phyloP scores from a whole-genome alignment of 805 yeast species.

The Candida sphagnicola region DNA sequence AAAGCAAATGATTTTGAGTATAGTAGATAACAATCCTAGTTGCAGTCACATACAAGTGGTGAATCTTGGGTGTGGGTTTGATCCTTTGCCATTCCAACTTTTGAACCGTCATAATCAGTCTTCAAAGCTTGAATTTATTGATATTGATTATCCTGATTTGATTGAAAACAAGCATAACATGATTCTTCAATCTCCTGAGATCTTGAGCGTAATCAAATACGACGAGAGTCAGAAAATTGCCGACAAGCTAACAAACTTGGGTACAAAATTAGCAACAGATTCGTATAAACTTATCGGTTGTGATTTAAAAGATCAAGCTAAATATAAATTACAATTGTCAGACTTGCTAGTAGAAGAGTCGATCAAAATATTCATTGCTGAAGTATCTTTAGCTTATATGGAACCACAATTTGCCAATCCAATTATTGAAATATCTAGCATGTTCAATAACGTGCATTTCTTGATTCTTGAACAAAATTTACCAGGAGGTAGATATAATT shows the following conservation, averaged over 20 bases:
- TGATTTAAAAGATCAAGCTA: constrained; percentile 48
- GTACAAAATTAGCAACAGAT: constrained; percentile 27
- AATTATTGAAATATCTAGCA: constrained; percentile 47
- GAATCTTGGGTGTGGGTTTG: constrained; percentile 78
- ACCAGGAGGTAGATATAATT: constrained; percentile 59
- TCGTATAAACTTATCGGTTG: constrained; percentile 63
- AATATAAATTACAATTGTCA: constrained; percentile 31
- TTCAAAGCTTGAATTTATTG: constrained; percentile 47
- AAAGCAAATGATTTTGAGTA: constrained; percentile 45
- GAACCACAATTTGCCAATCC: constrained; percentile 59
- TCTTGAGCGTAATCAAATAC: constrained; percentile 43
- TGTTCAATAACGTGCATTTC: constrained; percentile 52
- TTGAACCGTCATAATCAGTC: constrained; percentile 28
- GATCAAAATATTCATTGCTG: constrained; percentile 66
- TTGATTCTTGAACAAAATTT: constrained; percentile 66
- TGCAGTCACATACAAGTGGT: constrained; percentile 35
- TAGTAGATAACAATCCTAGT: constrained; percentile 27
- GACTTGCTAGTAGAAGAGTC: constrained; percentile 21
- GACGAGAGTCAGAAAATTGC: constrained; percentile 6
- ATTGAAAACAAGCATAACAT: constrained; percentile 51
- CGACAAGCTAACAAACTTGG: constrained; percentile 12
- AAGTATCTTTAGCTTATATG: constrained; percentile 83
- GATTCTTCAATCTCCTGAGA: constrained; percentile 46
- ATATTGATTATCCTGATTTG: constrained; percentile 73
- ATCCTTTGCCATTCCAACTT: constrained; percentile 39